phyloP scores from a whole-genome alignment of 352 stramenopile genomes.

The Phytophthora sp. region DNA sequence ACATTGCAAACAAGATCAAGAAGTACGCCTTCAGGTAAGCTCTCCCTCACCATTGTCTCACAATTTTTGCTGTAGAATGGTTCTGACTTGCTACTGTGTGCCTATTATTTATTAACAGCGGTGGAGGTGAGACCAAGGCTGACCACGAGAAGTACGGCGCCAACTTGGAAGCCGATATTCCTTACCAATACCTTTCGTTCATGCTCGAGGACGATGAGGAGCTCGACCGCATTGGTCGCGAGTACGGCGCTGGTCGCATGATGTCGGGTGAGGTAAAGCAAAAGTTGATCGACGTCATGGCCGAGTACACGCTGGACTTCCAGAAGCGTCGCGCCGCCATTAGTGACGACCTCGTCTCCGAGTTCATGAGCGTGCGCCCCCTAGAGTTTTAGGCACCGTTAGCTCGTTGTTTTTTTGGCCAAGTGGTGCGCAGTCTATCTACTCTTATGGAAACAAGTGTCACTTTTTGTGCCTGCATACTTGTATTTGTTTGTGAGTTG shows the following conservation, averaged over 20 bases:
- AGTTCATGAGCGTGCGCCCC: slow-evolving; percentile 97
- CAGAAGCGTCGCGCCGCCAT: slow-evolving; percentile 94
- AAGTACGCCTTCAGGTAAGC: slow-evolving; percentile 85
- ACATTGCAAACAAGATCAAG: slow-evolving; percentile 95
- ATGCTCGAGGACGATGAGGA: slow-evolving; percentile 99
- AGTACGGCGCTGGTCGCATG: slow-evolving; percentile 96
- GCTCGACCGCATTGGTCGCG: slow-evolving; percentile 91
- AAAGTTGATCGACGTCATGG: slow-evolving; percentile 94
- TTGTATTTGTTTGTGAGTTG: slow-evolving; percentile 22
- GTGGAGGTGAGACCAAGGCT: slow-evolving; percentile 98
- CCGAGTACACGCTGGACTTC: slow-evolving; percentile 94
- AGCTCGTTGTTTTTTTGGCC: slow-evolving; percentile 13
- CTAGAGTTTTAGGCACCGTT: slow-evolving; percentile 88
- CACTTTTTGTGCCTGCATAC: slow-evolving; percentile 4
- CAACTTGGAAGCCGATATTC: slow-evolving; percentile 98
- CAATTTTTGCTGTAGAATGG: slow-evolving; percentile 9
- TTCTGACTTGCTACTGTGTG: slow-evolving; percentile 80
- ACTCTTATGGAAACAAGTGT: slow-evolving; percentile 17
- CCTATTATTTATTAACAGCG: slow-evolving; percentile 73
- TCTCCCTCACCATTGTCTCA: neutral
- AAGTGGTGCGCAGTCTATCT: slow-evolving; percentile 1
- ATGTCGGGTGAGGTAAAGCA: slow-evolving; percentile 99
- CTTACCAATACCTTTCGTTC: slow-evolving; percentile 99
- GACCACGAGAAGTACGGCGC: slow-evolving; percentile 98
- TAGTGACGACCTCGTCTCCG: slow-evolving; percentile 94